Percentiles rank a stretch among this genome's conserved stretches.
Evolutionary conservation across 495 filamentous ascomycete genomes (phyloP).

Genomic region (Penicillium crystallinum): DNA sequence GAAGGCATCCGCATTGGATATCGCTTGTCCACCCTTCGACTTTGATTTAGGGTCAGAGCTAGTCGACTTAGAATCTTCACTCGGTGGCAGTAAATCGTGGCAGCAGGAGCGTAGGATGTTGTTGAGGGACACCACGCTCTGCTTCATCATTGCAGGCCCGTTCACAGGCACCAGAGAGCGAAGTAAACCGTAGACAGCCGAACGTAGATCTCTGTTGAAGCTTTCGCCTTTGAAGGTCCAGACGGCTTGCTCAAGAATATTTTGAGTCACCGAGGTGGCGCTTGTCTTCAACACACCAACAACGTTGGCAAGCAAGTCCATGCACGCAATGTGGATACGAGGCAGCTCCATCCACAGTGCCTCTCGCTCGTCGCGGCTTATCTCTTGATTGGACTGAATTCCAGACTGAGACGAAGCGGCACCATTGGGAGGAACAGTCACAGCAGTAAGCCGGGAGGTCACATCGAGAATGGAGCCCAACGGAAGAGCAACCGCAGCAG

Average conservation of each 20-base stretch:
- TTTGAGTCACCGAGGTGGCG: slow-evolving; percentile 49
- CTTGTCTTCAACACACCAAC: slow-evolving; percentile 48
- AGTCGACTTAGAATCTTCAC: slow-evolving; percentile 28
- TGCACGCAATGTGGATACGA: slow-evolving; percentile 61
- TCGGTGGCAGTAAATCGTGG: slow-evolving; percentile 53
- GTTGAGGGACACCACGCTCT: slow-evolving; percentile 52
- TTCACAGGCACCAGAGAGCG: slow-evolving; percentile 51
- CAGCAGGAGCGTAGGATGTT: slow-evolving; percentile 58
- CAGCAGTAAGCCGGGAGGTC: slow-evolving; percentile 58
- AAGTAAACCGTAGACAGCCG: slow-evolving; percentile 53
- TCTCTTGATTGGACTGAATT: slow-evolving; percentile 56
- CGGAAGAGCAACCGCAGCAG: slow-evolving; percentile 56
- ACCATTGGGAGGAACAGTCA: slow-evolving; percentile 50
- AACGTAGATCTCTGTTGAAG: slow-evolving; percentile 51
- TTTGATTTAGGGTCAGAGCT: slow-evolving; percentile 30
- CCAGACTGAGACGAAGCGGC: slow-evolving; percentile 28
- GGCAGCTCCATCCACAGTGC: slow-evolving; percentile 66
- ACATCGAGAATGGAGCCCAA: slow-evolving; percentile 61
- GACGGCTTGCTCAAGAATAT: slow-evolving; percentile 59
- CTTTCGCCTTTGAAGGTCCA: slow-evolving; percentile 64
- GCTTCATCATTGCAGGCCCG: slow-evolving; percentile 60
- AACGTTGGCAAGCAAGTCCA: slow-evolving; percentile 53
- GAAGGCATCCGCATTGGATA: slow-evolving; percentile 53
- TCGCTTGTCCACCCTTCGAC: slow-evolving; percentile 30
- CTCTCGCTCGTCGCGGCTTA: slow-evolving; percentile 73